phyloP scores from a whole-genome alignment of 2,329 filamentous ascomycete genomes.

The Knufia fluminis region DNA sequence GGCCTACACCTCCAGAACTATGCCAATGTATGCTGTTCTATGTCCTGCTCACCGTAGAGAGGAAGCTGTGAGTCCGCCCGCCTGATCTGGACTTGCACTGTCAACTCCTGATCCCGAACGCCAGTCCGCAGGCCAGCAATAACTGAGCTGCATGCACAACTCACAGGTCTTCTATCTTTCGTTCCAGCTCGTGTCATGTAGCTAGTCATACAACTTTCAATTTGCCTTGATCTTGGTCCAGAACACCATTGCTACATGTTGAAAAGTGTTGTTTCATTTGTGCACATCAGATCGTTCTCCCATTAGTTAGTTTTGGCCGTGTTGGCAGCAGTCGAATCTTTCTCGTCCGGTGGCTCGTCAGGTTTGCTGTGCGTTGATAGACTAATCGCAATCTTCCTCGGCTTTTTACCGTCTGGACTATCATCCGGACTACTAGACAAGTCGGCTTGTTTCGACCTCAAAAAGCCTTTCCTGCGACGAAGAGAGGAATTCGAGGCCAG shows the following conservation, averaged over 20 bases:
- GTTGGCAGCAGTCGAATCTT: neutral
- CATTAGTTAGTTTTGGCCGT: neutral
- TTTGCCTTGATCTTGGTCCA: neutral
- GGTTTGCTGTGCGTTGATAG: conserved; percentile 16
- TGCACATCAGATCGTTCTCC: neutral
- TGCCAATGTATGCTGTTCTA: neutral
- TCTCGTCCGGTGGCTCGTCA: conserved; percentile 10
- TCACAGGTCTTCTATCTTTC: neutral
- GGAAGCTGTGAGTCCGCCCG: neutral
- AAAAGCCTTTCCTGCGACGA: conserved; percentile 19
- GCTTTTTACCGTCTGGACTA: conserved; percentile 16
- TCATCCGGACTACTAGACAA: conserved; percentile 14
- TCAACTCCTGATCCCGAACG: neutral
- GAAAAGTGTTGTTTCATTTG: neutral
- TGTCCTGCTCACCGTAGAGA: neutral
- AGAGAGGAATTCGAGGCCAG: conserved; percentile 14
- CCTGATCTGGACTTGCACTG: neutral
- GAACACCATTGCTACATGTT: conserved; percentile 1
- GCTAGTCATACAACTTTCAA: conserved; percentile 1
- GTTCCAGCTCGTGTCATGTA: neutral
- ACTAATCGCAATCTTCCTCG: conserved; percentile 22
- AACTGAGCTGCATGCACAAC: neutral
- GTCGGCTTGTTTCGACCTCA: conserved; percentile 20
- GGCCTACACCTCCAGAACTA: neutral
- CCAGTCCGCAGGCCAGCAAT: neutral